Conservation (phyloP, 2,329 filamentous ascomycete genomes). For the Tothia fuscella region DNA sequence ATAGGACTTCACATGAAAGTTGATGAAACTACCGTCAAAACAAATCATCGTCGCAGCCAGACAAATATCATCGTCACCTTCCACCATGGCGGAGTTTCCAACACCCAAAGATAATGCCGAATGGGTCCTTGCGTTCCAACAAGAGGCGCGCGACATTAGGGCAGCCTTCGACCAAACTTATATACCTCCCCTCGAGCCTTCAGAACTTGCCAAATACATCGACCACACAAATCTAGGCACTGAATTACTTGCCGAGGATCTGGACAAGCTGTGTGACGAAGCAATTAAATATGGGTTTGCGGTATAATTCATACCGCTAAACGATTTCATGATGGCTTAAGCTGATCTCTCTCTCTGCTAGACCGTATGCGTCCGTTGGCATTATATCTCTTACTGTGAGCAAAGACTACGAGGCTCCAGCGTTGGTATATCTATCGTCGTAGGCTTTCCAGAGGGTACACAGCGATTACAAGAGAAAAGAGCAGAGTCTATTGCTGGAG, state of each 20-base stretch:
- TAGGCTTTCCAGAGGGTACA: slow-evolving; percentile 49
- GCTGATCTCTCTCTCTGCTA: too few species aligned
- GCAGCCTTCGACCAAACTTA: too few species aligned
- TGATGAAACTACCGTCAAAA: too few species aligned
- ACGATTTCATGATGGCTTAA: not conserved
- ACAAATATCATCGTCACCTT: too few species aligned
- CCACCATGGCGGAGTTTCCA: too few species aligned
- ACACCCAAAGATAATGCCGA: too few species aligned
- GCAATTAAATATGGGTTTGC: slow-evolving; percentile 36
- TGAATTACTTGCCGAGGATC: slow-evolving; percentile 34
- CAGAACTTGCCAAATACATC: slow-evolving; percentile 22
- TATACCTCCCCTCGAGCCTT: slow-evolving; percentile 2
- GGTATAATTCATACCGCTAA: slow-evolving; percentile 19
- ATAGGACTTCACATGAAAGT: too few species aligned
- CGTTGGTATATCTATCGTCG: slow-evolving; percentile 44
- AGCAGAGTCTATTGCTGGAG: slow-evolving; percentile 27
- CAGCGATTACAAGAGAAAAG: slow-evolving; percentile 39
- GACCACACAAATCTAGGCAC: slow-evolving; percentile 40
- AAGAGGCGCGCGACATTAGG: too few species aligned
- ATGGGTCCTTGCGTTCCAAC: too few species aligned
- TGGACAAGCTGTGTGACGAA: slow-evolving; percentile 44
- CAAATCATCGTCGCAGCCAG: too few species aligned
- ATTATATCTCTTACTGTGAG: slow-evolving; percentile 39
- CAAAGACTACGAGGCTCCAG: slow-evolving; percentile 35
- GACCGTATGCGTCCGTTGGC: slow-evolving; percentile 46